A percentile compares a stretch with the other conserved stretches of the same genome.
Conservation (phyloP, 805 yeast genomes). For the Debaryomyces prosopidis region DNA sequence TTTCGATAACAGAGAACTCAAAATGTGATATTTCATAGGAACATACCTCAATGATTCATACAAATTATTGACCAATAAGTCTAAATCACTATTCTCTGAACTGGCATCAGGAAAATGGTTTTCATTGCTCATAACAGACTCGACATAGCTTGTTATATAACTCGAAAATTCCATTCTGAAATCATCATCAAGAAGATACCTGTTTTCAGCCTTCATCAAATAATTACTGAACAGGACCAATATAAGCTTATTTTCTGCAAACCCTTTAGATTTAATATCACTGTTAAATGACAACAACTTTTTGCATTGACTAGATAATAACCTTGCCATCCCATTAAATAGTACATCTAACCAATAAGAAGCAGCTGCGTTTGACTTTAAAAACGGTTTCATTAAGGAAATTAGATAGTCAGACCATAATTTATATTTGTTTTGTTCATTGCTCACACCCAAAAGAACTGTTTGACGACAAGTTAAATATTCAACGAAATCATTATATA, state of each 20-base stretch:
- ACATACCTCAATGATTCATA: constrained; percentile 28
- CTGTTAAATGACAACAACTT: constrained; percentile 15
- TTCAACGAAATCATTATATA: constrained; percentile 24
- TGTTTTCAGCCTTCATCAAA: constrained; percentile 23
- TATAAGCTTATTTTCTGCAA: constrained; percentile 24
- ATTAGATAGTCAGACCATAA: constrained; percentile 32
- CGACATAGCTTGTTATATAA: constrained; percentile 23
- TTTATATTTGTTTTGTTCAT: constrained; percentile 14
- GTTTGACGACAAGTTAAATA: constrained; percentile 34
- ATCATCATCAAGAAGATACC: constrained; percentile 10
- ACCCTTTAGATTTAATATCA: constrained; percentile 16
- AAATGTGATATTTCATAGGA: constrained; percentile 17
- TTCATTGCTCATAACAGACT: constrained; percentile 12
- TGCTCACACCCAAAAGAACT: constrained; percentile 29
- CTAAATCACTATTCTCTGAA: constrained; percentile 14
- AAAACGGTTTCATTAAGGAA: constrained; percentile 19
- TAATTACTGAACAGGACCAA: constrained; percentile 27
- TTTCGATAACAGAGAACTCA: constrained; percentile 26
- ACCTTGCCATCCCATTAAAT: constrained; percentile 17
- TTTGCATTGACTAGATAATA: constrained; percentile 18
- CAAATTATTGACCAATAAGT: constrained; percentile 30
- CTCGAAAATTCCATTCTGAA: constrained; percentile 27
- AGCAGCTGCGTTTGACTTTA: constrained; percentile 33
- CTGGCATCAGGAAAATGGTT: constrained; percentile 33
- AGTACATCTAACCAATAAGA: constrained; percentile 35